Base-by-base conservation (phyloP, 192 early-diverging fungal species). In the Obelidium mucronatum region DNA sequence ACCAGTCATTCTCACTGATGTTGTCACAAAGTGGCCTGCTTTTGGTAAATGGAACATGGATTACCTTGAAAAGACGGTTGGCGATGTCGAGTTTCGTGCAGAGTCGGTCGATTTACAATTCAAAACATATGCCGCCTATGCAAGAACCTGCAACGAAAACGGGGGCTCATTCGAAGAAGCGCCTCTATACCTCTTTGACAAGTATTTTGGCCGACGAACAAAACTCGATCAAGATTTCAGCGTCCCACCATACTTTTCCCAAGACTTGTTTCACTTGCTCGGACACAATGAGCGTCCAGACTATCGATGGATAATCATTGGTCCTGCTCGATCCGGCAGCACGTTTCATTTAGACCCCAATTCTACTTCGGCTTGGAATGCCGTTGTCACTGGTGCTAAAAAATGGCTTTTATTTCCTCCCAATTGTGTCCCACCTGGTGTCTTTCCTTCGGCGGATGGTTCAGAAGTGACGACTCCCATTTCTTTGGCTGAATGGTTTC, bases 311-410 rank as follows among this genome's bases (percentile, higher is more conserved):
- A 33, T 93, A 6, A 91, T 93, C 58, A 79, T 92, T 8, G 91
- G 92, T 8, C 92, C 92, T 56, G 73, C 81, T 33, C 76, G 91
- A 44, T 86, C 85, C 54, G 92, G 90, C 24, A 85, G 82, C 36
- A 90, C 89, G 15, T 92, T 91, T 72, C 92, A 93, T 73, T 85
- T 92, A 54, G 92, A 93, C 69, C 92, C 92, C 11, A 93, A 93
- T 80, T 81, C 86, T 1, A 93, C 91, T 13, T 86, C 83, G 24
- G 91, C 91, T 0, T 92, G 91, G 90, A 92, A 92, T 73, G 90
- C 90, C 33, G 88, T 92, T 34, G 87, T 92, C 26, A 88, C 67
- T 13, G 91, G 91, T 31, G 78, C 86, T 2, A 91, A 92, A 58
- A 90, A 92, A 67, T 92, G 91, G 91, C 84, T 92, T 52, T 80